Evolutionary conservation across 225 moss, liverwort and hornwort species (phyloP), one percentile per base, ranked within the genome.

Genomic region (Sphagnum contortum): DNA sequence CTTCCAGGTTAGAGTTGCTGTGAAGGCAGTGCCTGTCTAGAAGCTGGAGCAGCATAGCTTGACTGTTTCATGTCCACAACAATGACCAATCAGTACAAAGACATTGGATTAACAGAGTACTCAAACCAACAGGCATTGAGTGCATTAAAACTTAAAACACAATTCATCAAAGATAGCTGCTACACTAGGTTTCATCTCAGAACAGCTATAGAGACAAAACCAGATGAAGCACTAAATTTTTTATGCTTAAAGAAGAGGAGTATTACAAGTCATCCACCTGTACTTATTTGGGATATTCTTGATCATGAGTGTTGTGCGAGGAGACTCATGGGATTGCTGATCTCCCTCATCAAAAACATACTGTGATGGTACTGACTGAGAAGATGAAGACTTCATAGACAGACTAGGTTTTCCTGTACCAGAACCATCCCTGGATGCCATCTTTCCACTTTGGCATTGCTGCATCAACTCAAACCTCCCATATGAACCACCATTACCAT

Each of bases 251-350:
- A 29, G 29, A 29, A 29, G 29, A 29, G 29, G 29, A 29, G 29
- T 29, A 29, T 29, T 29, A 29, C 29, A 52, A 52, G 52, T 6
- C 7, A 5, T 67, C 62, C 47, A 91, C 96, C 92, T 92, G 80
- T 96, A 96, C 73, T 96, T 96, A 65, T 96, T 96, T n/a, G 96
- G 96, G 48, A 96, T 96, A 57, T 96, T 96, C 57, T 89, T 96
- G 46, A 96, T 92, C 96, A 96, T 96, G 12, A 96, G 78, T 4
- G 96, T 96, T 7, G 96, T 96, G 62, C 92, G 78, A 44, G 85
- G 75, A 44, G 68, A 68, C 6, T 83, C 90, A 49, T 76, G 83
- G 56, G 76, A 77, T 67, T 67, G 68, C 62, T 78, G 83, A 48
- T 74, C 82, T 8, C 84, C 72, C 59, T 81, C 84, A 69, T 87